phyloP scores from a whole-genome alignment of 805 yeast species.

The Wickerhamomyces chambardii region DNA sequence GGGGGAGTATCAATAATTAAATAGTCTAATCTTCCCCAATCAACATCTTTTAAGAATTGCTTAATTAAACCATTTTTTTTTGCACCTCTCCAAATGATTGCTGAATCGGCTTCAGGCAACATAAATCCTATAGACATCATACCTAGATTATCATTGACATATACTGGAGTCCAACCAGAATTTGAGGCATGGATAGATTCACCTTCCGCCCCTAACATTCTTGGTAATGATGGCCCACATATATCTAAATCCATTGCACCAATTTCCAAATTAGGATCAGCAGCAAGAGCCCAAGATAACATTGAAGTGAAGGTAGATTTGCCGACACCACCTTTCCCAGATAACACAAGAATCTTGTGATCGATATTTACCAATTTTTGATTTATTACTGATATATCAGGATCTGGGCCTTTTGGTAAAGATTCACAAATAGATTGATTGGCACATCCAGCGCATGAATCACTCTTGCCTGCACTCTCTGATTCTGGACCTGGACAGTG shows the following conservation, averaged over 20 bases:
- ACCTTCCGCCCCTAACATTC: constrained; percentile 86
- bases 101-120: constrained; percentile 89
- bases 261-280: constrained; percentile 55
- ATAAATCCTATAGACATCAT: constrained; percentile 93
- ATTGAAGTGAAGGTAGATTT: constrained; percentile 93
- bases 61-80: constrained; percentile 90
- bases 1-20: constrained; percentile 96
- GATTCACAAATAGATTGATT: constrained; percentile 86
- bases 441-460: constrained; percentile 93
- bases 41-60: constrained; percentile 88
- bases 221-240: constrained; percentile 95
- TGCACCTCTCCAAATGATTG: constrained; percentile 96
- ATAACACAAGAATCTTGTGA: constrained; percentile 77
- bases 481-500: constrained; percentile 99
- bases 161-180: constrained; percentile 95
- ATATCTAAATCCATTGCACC: constrained; percentile 98
- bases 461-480: constrained; percentile 87
- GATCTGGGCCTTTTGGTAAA: constrained; percentile 91
- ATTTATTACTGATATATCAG: constrained; percentile 74
- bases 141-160: constrained; percentile 90
- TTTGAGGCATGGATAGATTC: constrained; percentile 84
- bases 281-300: constrained; percentile 95
- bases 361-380: constrained; percentile 52
- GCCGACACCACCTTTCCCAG: constrained; percentile 96
- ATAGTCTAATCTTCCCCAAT: constrained; percentile 88